These are phyloP conservation scores for Schizosaccharomyces octosporus DNA, from an alignment of 805 yeast genomes.

Conservation along the genomic window DNA sequence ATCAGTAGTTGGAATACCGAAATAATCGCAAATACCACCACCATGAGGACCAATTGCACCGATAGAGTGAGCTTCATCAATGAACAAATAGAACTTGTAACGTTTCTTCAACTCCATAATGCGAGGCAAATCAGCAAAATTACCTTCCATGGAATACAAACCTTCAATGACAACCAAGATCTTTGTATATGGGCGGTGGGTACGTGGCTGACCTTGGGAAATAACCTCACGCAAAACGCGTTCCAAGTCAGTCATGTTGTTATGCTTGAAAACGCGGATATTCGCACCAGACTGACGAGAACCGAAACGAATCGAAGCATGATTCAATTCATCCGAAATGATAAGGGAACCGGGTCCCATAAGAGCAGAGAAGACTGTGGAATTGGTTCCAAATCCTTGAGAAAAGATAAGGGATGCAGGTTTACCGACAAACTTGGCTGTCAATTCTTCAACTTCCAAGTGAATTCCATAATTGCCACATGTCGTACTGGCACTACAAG, in stretches of 20 bases:
- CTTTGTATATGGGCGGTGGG: slow-evolving; percentile 79
- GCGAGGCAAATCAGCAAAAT: slow-evolving; percentile 57
- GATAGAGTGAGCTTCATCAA: slow-evolving; percentile 95
- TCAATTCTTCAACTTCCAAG: slow-evolving; percentile 40
- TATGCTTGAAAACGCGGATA: slow-evolving; percentile 41
- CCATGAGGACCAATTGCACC: slow-evolving; percentile 96
- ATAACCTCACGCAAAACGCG: slow-evolving; percentile 56
- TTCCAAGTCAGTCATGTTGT: slow-evolving; percentile 64
- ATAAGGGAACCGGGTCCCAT: slow-evolving; percentile 75
- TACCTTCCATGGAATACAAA: slow-evolving; percentile 72
- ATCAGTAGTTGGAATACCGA: slow-evolving; percentile 46
- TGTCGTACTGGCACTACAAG: slow-evolving; percentile 51
- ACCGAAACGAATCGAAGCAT: slow-evolving; percentile 88
- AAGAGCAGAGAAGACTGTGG: slow-evolving; percentile 57
- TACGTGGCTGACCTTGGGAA: slow-evolving; percentile 80
- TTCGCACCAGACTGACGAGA: slow-evolving; percentile 79
- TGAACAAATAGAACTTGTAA: slow-evolving; percentile 70
- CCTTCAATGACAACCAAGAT: slow-evolving; percentile 78
- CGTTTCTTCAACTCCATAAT: slow-evolving; percentile 50
- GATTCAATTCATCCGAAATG: slow-evolving; percentile 82
- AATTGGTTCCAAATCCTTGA: slow-evolving; percentile 93
- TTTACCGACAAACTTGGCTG: slow-evolving; percentile 74
- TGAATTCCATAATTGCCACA: slow-evolving; percentile 63
- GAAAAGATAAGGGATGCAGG: slow-evolving; percentile 69
- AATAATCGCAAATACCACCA: slow-evolving; percentile 86